Base-by-base conservation (phyloP, 805 yeast genomes). In the Cyberlindnera mycetangii region DNA sequence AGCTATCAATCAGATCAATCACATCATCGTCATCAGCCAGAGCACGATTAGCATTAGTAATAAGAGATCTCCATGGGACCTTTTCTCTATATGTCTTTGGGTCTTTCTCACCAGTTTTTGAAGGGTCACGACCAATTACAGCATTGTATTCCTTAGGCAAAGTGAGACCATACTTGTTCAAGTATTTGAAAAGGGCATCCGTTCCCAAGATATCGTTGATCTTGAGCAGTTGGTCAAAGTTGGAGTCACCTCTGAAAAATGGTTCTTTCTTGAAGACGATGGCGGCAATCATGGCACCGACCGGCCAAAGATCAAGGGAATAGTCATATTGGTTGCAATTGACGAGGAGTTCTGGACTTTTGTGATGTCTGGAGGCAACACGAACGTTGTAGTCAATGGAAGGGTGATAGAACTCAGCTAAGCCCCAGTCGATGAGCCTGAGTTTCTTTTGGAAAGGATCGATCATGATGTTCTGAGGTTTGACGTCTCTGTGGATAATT, bases 391-490 rank as follows among this genome's bases (percentile, higher is more conserved):
- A 90, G 57, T 88, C 96, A 61, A 80, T 85, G 12, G 89, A 89
- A 19, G 88, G 81, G 61, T 90, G 97, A 60, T 89, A 89, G 61
- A 88, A 89, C 64, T 90, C 97, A 8, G 97, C 97, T 41, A 90
- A 69, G 7, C 97, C 97, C 97, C 97, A 90, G 66, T 90, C 97
- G 43, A 90, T 89, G 52, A 89, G 75, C 51, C 96, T 76, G 54
- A 90, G 68, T 58, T 77, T 79, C 64, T 69, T 80, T 50, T 73
- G 75, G 48, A 74, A 69, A 44, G 87, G 96, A 64, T 90, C 97
- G 54, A 90, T 90, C 96, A 90, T 90, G 51, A 90, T 86, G 65
- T 90, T 90, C 59, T 90, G 96, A 10, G 97, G 97, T 65, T 90
- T 90, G 44, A 90, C 96, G 66, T 90, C 97, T 62, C 97, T 75